Base-by-base conservation (phyloP, 2,329 filamentous ascomycete genomes). In the Phaeosphaeria sp. region DNA sequence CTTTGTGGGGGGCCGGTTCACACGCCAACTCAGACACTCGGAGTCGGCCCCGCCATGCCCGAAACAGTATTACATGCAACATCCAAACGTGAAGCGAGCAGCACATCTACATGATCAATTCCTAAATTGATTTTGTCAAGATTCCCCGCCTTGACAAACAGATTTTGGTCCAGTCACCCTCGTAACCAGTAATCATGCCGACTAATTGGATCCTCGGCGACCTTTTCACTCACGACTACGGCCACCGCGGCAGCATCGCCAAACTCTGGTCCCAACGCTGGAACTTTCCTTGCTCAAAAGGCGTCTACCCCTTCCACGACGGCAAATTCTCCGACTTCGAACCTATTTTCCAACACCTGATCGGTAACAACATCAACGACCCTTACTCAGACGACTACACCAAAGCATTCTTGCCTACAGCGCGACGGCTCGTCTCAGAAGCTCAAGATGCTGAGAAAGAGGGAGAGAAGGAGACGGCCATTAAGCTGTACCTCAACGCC, bases 221-320 rank as follows among this genome's bases (percentile, higher is more conserved):
- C 50, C 67, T 77, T 15, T 77, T 77, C 57, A 61, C 56, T 5
- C 75, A 75, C 52, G 73, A 77, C 52, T 77, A 74, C 42, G 74
- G 74, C 50, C 74, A 77, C 40, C 63, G 66, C 45, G 68, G 72
- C 50, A 71, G 65, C 45, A 75, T 75, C 44, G 53, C 69, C 39
- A 73, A 67, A 8, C 59, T 77, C 11, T 77, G 74, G 74, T 68
- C 71, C 24, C 61, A 65, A 50, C 59, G 73, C 18, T 77, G 74
- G 74, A 74, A 71, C 30, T 67, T 75, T 22, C 74, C 74, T 3
- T 74, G 73, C 51, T 63, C 59, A 39, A 61, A 64, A 15, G 82
- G 85, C 49, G 81, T 92, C 4, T 90, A 91, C 64, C 88, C 88
- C 0, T 92, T 92, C 79, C 89, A 92, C 77, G 90, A 92, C 72